These are phyloP conservation scores for Chenopodium formosanum DNA, from an alignment of 148 eudicot genomes.

Conservation along the genomic window DNA sequence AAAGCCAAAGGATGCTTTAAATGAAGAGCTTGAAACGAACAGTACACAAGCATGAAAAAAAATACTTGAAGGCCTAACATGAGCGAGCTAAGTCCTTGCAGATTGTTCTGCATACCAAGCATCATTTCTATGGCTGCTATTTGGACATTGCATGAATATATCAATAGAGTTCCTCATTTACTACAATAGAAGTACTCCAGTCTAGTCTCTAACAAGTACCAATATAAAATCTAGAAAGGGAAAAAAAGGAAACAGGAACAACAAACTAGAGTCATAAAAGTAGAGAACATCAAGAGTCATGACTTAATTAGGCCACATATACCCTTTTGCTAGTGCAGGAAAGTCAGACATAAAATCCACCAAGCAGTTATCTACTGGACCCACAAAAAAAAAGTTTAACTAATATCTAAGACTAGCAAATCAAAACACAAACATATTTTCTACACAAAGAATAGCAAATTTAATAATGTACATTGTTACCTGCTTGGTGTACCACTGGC, in stretches of 20 bases:
- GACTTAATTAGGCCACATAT: too few relatives aligned
- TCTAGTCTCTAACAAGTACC: too few relatives aligned
- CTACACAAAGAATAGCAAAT: not conserved
- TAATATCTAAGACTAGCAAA: not conserved
- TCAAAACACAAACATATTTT: not conserved
- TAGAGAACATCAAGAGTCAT: too few relatives aligned
- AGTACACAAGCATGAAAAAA: not conserved
- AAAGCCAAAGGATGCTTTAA: not conserved
- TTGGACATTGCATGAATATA: not conserved
- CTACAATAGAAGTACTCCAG: not conserved
- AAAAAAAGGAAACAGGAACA: too few relatives aligned
- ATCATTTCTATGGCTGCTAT: not conserved
- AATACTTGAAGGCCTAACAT: too few relatives aligned
- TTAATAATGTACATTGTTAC: conserved; percentile 32
- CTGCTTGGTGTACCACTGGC: conserved; percentile 96
- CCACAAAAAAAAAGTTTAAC: not conserved
- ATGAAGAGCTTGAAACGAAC: not conserved
- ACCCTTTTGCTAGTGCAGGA: too few relatives aligned
- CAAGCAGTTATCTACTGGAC: too few relatives aligned
- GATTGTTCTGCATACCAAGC: not conserved
- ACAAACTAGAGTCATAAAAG: too few relatives aligned
- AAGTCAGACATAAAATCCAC: too few relatives aligned
- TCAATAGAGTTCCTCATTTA: not conserved
- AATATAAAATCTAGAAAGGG: too few relatives aligned
- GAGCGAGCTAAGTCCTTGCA: not conserved